Evolutionary conservation across 2,329 filamentous ascomycete species (phyloP), one percentile per base, ranked within the genome.

Genomic region (Ophiostoma novo-ulmi): DNA sequence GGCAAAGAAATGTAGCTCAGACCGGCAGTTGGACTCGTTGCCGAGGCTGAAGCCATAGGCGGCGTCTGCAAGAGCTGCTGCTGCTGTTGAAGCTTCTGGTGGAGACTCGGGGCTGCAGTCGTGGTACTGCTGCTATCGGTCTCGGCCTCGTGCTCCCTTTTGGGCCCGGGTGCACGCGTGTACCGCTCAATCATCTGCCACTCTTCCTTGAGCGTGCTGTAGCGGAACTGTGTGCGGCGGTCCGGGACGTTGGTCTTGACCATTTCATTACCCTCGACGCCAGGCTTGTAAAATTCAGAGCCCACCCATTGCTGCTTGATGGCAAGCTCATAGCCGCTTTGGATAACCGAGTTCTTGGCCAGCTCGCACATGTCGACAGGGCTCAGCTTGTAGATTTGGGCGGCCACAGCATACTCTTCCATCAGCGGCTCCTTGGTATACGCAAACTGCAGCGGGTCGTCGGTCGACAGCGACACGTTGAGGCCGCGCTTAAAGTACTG

Each of bases 321-420:
- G 14, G 89, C 86, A 75, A 91, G 84, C 78, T 99, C 95, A 77
- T 97, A 99, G 7, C 95, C 95, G 78, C 93, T 97, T 79, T 99
- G 95, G 76, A 90, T 88, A 58, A 99, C 95, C 11, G 93, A 97
- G 78, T 98, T 94, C 81, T 97, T 97, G 35, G 95, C 95, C 71
- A 99, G 81, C 81, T 99, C 95, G 78, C 95, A 98, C 95, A 99
- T 99, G 77, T 99, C 95, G 4, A 98, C 94, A 0, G 94, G 91
- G 77, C 90, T 96, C 55, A 99, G 87, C 81, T 98, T 98, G 82
- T 98, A 99, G 72, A 99, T 99, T 80, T 99, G 95, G 5, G 95
- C 95, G 3, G 95, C 95, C 10, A 99, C 95, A 0, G 94, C 94
- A 77, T 99, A 99, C 78, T 99, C 95, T 79, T 99, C 95, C 75